These are phyloP conservation scores for Candida pini DNA, from an alignment of 805 yeast species.

Conservation along the genomic window DNA sequence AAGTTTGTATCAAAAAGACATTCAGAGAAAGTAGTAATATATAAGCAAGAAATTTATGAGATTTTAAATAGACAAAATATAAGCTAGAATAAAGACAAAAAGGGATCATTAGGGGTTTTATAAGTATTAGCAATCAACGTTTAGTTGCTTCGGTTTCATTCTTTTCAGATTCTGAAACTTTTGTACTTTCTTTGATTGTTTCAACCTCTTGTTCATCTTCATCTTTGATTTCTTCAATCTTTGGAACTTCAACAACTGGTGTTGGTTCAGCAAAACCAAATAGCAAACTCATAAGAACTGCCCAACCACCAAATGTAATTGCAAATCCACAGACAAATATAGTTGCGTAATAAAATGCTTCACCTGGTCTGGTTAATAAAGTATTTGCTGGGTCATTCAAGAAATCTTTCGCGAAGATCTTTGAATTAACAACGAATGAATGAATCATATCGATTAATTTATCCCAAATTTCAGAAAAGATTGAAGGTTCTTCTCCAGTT, in stretches of 20 bases:
- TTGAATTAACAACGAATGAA: conserved; percentile 22
- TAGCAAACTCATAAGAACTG: conserved; percentile 26
- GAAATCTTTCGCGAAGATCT: conserved; percentile 33
- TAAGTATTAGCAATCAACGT: conserved; percentile 11
- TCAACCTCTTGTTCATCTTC: conserved; percentile 5
- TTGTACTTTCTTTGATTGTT: conserved; percentile 7
- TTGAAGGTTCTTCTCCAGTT: conserved; percentile 11
- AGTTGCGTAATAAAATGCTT: conserved; percentile 43
- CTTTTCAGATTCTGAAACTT: conserved; percentile 19
- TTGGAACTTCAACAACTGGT: conserved; percentile 2
- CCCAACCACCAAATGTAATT: conserved; percentile 36
- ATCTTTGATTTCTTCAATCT: conserved; percentile 13
- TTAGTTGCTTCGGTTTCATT: conserved; percentile 25
- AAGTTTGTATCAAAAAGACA: not conserved
- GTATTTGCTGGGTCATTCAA: conserved; percentile 39
- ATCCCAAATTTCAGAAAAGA: conserved; percentile 14
- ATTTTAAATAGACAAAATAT: not conserved
- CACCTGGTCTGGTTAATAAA: conserved; percentile 41
- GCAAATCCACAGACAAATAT: conserved; percentile 36
- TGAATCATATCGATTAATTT: conserved; percentile 12
- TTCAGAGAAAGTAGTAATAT: not conserved
- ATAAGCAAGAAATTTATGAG: not conserved
- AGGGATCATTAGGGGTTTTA: not conserved
- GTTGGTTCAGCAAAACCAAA: conserved; percentile 5
- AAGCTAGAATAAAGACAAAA: not conserved